Base-by-base conservation (phyloP, 257 asterid genomes). In the Przewalskia tangutica region DNA sequence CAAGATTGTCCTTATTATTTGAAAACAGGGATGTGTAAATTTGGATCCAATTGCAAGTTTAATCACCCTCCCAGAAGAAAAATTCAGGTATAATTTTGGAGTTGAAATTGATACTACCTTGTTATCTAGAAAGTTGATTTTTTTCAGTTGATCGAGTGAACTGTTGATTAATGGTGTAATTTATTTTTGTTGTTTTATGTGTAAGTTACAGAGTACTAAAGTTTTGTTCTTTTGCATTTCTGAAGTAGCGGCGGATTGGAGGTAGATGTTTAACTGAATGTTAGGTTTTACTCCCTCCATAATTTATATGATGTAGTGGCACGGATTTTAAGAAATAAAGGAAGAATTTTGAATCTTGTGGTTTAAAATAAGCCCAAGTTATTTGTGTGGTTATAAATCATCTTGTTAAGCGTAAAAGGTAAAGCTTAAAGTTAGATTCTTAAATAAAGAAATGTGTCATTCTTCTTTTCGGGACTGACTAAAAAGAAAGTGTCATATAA, bases 21-120 rank as follows among this genome's bases (percentile, higher is more conserved):
- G 95, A 94, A 89, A 83, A 91, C 89, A 3, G 97, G 97, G 66
- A 85, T 88, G 63, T 96, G 98, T 85, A 96, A 96, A 89, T 96
- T 89, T 82, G 99, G 98, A 32, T 58, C 85, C 44, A 81, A 84
- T 86, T 96, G 99, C 97, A 94, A 93, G 93, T 96, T 91, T 83
- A 96, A 93, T 86, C 99, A 96, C 66, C 98, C 97, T 58, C 89
- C 95, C 6, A 83, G 86, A 85, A 88, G 91, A 85, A 92, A 85
- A 77, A 83, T 77, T 75, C 98, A 89, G 98, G 99, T 95, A 8
- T 4, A 27, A 32, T 10, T 50, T 56, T 13, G 56, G 60, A 53
- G 36, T 66, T 10, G 23, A 14, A 3, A 27, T 18, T 8, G 46
- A 8, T 14, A 4, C 50, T 8, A 8, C 27, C n/a, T 3, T 82